Percentiles rank a stretch among this genome's conserved stretches.
phyloP scores from a whole-genome alignment of 345 rosid species.

The Dipteronia dyeriana region DNA sequence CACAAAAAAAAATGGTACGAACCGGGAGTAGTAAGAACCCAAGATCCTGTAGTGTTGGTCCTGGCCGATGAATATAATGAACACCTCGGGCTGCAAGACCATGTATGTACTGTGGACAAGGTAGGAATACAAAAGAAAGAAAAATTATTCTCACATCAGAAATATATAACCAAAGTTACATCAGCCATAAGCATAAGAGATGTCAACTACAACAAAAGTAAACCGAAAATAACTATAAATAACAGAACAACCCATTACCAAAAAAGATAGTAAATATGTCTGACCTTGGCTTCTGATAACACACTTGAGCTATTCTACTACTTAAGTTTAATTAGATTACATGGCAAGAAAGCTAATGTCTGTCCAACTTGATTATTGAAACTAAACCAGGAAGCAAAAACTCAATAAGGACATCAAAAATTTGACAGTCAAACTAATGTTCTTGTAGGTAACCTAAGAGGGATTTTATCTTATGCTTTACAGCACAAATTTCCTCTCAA shows the following conservation, averaged over 20 bases:
- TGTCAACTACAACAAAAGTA: too few species aligned
- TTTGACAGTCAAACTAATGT: constrained; percentile 11
- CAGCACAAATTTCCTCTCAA: constrained; percentile 32
- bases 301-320: background rate
- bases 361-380: background rate
- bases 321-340: background rate
- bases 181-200: background rate
- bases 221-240: background rate
- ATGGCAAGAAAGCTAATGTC: background rate
- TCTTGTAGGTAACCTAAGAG: constrained; percentile 18
- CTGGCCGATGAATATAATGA: constrained; percentile 89
- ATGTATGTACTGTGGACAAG: constrained; percentile 74
- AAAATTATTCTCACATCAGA: background rate
- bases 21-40: constrained; percentile 94
- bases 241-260: background rate
- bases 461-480: constrained; percentile 33
- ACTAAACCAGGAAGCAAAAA: background rate
- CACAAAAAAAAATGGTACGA: constrained; percentile 26
- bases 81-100: constrained; percentile 94
- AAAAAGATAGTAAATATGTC: background rate
- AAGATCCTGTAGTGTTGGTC: constrained; percentile 81
- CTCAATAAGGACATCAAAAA: constrained; percentile 8
- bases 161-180: background rate
- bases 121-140: background rate
- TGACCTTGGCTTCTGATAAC: background rate